Percentiles rank a stretch among this genome's conserved stretches.
Evolutionary conservation across 73 alveolate species (phyloP).

Genomic region (Diophrys appendiculata): DNA sequence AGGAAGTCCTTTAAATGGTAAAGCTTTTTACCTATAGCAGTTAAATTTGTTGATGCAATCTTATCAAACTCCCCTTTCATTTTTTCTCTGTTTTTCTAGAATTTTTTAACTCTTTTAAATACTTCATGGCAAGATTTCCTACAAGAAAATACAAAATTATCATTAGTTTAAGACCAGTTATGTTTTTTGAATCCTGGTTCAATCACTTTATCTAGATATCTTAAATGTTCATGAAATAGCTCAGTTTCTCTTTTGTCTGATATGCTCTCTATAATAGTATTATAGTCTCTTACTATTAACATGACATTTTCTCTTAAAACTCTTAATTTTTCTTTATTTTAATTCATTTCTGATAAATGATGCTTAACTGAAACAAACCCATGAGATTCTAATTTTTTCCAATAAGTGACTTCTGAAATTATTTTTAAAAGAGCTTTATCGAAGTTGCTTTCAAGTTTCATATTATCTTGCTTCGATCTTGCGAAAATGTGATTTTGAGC

Average conservation of each 20-base stretch:
- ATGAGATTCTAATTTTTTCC: conserved; percentile 81
- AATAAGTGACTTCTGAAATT: conserved; percentile 75
- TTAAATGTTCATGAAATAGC: conserved; percentile 82
- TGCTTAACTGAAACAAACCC: conserved; percentile 73
- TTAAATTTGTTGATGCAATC: conserved; percentile 63
- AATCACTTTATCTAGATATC: conserved; percentile 67
- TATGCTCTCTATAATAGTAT: conserved; percentile 78
- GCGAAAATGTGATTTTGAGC: conserved; percentile 43
- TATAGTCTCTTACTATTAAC: conserved; percentile 90
- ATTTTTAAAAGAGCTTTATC: conserved; percentile 74
- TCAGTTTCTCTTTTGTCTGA: conserved; percentile 60
- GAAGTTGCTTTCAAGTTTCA: conserved; percentile 80
- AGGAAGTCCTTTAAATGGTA: conserved; percentile 71
- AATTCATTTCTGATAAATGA: conserved; percentile 33
- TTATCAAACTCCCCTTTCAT: conserved; percentile 76
- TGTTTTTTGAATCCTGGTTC: conserved; percentile 73
- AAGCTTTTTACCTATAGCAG: conserved; percentile 69
- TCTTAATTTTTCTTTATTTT: conserved; percentile 77
- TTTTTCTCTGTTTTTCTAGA: conserved; percentile 71
- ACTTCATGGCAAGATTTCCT: conserved; percentile 82
- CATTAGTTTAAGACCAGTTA: conserved; percentile 84
- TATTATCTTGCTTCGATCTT: conserved; percentile 37
- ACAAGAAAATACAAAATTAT: conserved; percentile 74
- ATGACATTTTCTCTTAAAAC: conserved; percentile 84
- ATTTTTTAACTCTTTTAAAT: conserved; percentile 77